phyloP scores from a whole-genome alignment of 2,329 filamentous ascomycete species.

The Colletotrichum somersetense region DNA sequence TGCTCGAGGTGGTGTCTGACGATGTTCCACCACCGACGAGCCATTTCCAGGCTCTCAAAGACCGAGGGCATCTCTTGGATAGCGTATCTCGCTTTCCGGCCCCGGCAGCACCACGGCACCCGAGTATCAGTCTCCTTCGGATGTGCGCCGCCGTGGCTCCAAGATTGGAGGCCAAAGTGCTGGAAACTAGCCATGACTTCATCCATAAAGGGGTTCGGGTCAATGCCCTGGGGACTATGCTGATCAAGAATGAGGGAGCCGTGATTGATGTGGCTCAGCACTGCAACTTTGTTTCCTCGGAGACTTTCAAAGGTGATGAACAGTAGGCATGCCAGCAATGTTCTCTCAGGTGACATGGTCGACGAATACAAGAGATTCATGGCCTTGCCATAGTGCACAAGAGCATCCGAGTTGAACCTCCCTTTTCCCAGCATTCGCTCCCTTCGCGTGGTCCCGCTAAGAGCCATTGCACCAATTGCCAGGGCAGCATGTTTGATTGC shows the following conservation, averaged over 20 bases:
- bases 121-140: constrained; percentile 4
- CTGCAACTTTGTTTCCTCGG: constrained; percentile 54
- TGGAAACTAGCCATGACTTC: constrained; percentile 28
- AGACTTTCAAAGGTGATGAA: constrained; percentile 58
- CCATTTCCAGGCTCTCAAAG: constrained; percentile 25
- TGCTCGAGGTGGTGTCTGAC: constrained; percentile 25
- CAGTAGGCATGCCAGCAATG: constrained; percentile 51
- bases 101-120: constrained; percentile 34
- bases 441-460: constrained; percentile 13
- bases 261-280: constrained; percentile 56
- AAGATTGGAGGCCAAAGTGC: constrained; percentile 18
- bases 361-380: constrained; percentile 51
- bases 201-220: not conserved
- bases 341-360: constrained; percentile 51
- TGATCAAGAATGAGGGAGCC: constrained; percentile 43
- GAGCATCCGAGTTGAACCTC: constrained; percentile 51
- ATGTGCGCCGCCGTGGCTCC: constrained; percentile 19
- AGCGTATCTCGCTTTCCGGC: constrained; percentile 22
- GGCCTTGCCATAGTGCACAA: constrained; percentile 56
- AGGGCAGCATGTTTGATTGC: constrained; percentile 55
- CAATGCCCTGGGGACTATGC: not conserved
- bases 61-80: constrained; percentile 32
- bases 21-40: constrained; percentile 30
- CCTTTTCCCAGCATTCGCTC: constrained; percentile 22
- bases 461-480: constrained; percentile 52